Percentiles rank a stretch among this genome's conserved stretches.
phyloP scores from a whole-genome alignment of 2,329 filamentous ascomycete genomes.

The Gyromitra esculenta region DNA sequence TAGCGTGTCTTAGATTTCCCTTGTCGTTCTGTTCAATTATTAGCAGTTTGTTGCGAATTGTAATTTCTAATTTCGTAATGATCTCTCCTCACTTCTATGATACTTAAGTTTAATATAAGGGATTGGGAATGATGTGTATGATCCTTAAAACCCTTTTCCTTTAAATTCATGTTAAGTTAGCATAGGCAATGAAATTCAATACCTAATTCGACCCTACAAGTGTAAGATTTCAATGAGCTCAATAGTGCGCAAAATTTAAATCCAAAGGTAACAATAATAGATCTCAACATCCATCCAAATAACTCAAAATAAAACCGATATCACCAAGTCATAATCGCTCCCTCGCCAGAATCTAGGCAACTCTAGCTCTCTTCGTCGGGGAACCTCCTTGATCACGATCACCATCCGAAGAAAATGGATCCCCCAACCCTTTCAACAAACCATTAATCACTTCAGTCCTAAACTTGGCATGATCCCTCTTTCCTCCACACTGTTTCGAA shows the following conservation, averaged over 20 bases:
- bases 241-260: background rate
- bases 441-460: slow-evolving; percentile 9
- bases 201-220: background rate
- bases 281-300: background rate
- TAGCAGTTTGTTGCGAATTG: background rate
- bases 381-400: background rate
- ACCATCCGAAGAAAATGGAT: background rate
- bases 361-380: background rate
- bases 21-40: background rate
- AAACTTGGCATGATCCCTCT: slow-evolving; percentile 8
- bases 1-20: slow-evolving; percentile 20
- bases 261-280: background rate
- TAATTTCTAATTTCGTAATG: slow-evolving; percentile 21
- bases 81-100: slow-evolving; percentile 13
- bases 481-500: slow-evolving; percentile 1
- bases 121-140: background rate
- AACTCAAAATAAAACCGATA: background rate
- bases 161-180: background rate
- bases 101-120: background rate
- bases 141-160: background rate
- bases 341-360: background rate
- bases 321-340: background rate
- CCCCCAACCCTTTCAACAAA: background rate
- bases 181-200: background rate
- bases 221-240: background rate